A percentile compares a stretch with the other conserved stretches of the same genome.
Evolutionary conservation across 2,329 filamentous ascomycete genomes (phyloP).

Genomic region (Phaeosphaeriaceae sp.): DNA sequence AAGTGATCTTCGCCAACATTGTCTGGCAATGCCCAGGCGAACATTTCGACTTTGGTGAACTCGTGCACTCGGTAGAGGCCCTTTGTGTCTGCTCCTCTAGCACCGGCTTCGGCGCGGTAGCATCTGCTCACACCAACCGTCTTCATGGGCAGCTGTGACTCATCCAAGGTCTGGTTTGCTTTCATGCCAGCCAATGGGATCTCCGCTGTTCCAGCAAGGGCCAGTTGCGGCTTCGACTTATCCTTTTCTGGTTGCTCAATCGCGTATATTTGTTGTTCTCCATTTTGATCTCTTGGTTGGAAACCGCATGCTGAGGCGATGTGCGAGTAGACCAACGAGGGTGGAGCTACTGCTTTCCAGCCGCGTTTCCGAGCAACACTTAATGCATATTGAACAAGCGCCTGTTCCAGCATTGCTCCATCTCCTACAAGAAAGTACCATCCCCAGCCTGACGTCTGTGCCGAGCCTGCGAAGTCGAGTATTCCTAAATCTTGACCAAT

Average conservation of each 20-base stretch:
- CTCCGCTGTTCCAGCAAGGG: constrained; percentile 87
- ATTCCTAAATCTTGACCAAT: constrained; percentile 86
- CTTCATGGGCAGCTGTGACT: constrained; percentile 73
- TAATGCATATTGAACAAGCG: constrained; percentile 85
- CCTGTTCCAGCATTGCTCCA: constrained; percentile 91
- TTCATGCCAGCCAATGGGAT: constrained; percentile 93
- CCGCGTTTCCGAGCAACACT: constrained; percentile 72
- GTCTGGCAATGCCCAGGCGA: constrained; percentile 81
- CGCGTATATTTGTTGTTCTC: constrained; percentile 89
- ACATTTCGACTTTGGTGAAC: constrained; percentile 98
- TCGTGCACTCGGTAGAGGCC: constrained; percentile 97
- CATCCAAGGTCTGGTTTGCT: constrained; percentile 72
- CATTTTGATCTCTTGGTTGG: constrained; percentile 86
- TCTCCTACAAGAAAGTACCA: constrained; percentile 98
- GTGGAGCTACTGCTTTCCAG: constrained; percentile 83
- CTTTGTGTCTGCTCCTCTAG: constrained; percentile 87
- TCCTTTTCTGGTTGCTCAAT: constrained; percentile 72
- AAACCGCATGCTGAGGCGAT: constrained; percentile 92
- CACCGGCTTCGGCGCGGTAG: constrained; percentile 93
- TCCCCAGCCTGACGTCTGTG: constrained; percentile 88
- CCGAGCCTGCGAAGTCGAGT: constrained; percentile 85
- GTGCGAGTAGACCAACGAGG: constrained; percentile 89
- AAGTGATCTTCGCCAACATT: constrained; percentile 42
- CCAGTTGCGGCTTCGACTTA: constrained; percentile 68
- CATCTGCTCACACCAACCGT: constrained; percentile 86